These are phyloP conservation scores for Phytophthora hybrid DNA, from an alignment of 352 stramenopile genomes.

Conservation along the genomic window DNA sequence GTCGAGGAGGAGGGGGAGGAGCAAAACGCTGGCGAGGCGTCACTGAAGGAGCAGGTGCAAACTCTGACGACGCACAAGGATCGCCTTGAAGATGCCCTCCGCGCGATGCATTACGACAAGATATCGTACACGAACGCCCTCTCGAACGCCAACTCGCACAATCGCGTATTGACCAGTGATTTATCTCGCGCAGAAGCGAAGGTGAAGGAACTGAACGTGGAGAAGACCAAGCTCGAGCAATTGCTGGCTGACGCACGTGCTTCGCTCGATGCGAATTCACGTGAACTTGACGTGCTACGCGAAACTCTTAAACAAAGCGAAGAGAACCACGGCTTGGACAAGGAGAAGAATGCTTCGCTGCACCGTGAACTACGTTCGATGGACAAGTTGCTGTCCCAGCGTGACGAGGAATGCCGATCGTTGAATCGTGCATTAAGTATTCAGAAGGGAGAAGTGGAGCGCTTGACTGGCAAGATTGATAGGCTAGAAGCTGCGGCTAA, in stretches of 20 bases:
- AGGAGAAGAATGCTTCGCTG: conserved; percentile 76
- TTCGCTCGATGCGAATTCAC: conserved; percentile 47
- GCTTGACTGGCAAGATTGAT: conserved; percentile 50
- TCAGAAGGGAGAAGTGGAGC: conserved; percentile 67
- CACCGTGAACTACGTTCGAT: conserved; percentile 75
- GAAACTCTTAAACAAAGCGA: conserved; percentile 68
- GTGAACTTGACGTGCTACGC: conserved; percentile 70
- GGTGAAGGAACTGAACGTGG: conserved; percentile 47
- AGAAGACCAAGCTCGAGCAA: conserved; percentile 57
- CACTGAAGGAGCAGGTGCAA: conserved; percentile 67
- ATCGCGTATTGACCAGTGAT: conserved; percentile 69
- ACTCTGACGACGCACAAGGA: conserved; percentile 64
- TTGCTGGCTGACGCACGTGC: conserved; percentile 48
- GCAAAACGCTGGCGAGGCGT: conserved; percentile 8
- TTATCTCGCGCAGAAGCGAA: conserved; percentile 67
- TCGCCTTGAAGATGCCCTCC: conserved; percentile 77
- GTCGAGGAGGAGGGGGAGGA: background rate
- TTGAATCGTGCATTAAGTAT: conserved; percentile 65
- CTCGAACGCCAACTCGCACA: conserved; percentile 82
- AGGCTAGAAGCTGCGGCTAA: conserved; percentile 28
- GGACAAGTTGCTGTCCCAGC: conserved; percentile 73
- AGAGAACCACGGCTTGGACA: conserved; percentile 57
- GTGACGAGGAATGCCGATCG: conserved; percentile 73
- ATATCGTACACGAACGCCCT: conserved; percentile 85
- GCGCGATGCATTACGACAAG: conserved; percentile 84